A percentile compares a stretch with the other conserved stretches of the same genome.
Conservation (phyloP, 306 rosid species). For the Psophocarpus tetragonolobus region DNA sequence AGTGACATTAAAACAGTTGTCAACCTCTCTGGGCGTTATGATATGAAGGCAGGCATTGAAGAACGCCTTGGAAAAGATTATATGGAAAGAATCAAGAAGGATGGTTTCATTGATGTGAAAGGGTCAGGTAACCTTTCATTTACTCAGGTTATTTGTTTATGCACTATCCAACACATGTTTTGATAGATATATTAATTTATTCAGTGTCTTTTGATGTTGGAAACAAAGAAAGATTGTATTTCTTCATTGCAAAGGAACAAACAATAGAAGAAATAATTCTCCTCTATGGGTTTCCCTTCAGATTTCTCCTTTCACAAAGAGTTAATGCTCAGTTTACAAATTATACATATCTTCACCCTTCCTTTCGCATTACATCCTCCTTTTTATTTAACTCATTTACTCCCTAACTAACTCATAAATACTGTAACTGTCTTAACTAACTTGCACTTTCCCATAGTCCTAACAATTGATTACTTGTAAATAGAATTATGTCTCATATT, state of each 20-base stretch:
- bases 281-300: too few relatives aligned
- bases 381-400: too few relatives aligned
- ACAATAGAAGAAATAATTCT: too few relatives aligned
- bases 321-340: too few relatives aligned
- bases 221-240: too few relatives aligned
- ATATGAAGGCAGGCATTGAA: constrained; percentile 57
- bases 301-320: too few relatives aligned
- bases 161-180: background rate
- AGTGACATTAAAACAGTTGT: constrained; percentile 54
- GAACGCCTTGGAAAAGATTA: constrained; percentile 63
- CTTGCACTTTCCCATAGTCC: too few relatives aligned
- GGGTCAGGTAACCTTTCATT: constrained; percentile 47
- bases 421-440: too few relatives aligned
- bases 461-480: background rate
- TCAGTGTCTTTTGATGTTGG: background rate
- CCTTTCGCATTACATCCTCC: background rate
- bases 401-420: background rate
- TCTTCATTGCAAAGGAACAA: too few relatives aligned
- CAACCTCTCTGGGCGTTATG: constrained; percentile 79
- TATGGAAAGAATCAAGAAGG: constrained; percentile 56
- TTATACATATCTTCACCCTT: too few relatives aligned
- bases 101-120: constrained; percentile 60
- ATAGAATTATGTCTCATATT: background rate
- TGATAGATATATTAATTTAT: background rate
- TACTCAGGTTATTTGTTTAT: background rate